Conservation (phyloP, 208 protist species). For the Dictyostelium gargantuum region DNA sequence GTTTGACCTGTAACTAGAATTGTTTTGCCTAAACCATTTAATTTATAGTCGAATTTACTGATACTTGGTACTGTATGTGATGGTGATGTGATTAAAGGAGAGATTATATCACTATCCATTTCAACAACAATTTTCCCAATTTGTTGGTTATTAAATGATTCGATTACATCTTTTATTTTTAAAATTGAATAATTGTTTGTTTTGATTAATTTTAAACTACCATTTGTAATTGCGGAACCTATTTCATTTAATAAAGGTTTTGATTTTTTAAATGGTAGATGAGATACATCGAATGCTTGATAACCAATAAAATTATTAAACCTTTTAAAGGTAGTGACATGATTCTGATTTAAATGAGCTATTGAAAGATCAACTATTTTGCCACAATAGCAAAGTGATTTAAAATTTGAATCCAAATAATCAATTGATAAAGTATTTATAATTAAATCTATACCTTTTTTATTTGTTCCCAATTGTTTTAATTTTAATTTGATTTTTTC, state of each 20-base stretch:
- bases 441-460: slow-evolving; percentile 72
- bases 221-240: neutral
- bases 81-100: neutral
- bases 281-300: neutral
- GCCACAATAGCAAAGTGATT: slow-evolving; percentile 66
- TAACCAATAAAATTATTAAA: slow-evolving; percentile 16
- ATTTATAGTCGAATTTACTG: neutral
- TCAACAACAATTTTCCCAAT: neutral
- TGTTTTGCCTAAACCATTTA: neutral
- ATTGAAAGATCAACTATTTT: slow-evolving; percentile 81
- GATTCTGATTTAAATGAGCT: slow-evolving; percentile 49
- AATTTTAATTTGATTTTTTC: neutral
- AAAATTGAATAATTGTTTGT: neutral
- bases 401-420: slow-evolving; percentile 61
- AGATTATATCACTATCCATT: neutral
- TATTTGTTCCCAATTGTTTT: neutral
- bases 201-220: neutral
- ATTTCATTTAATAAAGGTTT: neutral
- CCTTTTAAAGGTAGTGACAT: slow-evolving; percentile 57
- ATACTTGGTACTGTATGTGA: too few relatives aligned
- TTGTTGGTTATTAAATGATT: neutral
- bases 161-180: neutral
- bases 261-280: neutral
- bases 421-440: slow-evolving; percentile 77
- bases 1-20: slow-evolving; percentile 7